A percentile compares a stretch with the other conserved stretches of the same genome.
Evolutionary conservation across 352 stramenopile species (phyloP).

Genomic region (Phytophthora hibernalis): DNA sequence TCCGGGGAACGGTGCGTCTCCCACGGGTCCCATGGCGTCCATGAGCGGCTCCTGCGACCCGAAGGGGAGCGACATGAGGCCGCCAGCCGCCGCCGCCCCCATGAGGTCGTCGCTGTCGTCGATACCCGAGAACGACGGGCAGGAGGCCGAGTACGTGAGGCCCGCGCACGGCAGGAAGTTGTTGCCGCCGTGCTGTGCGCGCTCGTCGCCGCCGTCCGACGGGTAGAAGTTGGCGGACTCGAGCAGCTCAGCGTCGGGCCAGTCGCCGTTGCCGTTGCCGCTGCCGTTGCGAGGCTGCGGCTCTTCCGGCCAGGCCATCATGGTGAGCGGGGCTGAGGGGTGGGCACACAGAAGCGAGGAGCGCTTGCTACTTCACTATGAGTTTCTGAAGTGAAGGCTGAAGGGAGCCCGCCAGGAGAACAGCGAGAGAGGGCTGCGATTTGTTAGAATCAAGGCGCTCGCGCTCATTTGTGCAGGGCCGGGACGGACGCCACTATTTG

Average conservation of each 20-base stretch:
- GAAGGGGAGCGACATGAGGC: conserved; percentile 30
- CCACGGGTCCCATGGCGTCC: conserved; percentile 9
- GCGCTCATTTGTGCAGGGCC: conserved; percentile 10
- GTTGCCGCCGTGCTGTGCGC: conserved; percentile 39
- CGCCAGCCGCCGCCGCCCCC: conserved; percentile 36
- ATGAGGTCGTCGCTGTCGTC: conserved; percentile 67
- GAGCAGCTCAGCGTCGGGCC: conserved; percentile 31
- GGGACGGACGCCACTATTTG: background rate
- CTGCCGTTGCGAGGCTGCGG: conserved; percentile 15
- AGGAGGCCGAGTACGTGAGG: conserved; percentile 78
- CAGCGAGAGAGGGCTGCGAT: conserved; percentile 13
- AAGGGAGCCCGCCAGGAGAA: conserved; percentile 1
- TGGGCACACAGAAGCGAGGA: background rate
- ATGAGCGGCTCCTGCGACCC: conserved; percentile 39
- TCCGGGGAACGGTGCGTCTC: conserved; percentile 20
- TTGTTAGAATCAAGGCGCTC: conserved; percentile 27
- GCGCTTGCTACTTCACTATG: conserved; percentile 13
- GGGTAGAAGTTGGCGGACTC: conserved; percentile 35
- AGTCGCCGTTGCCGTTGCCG: conserved; percentile 21
- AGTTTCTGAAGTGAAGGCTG: conserved; percentile 39
- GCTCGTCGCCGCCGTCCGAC: conserved; percentile 26
- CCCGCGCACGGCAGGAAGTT: conserved; percentile 27
- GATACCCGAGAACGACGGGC: conserved; percentile 73
- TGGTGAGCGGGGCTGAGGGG: conserved; percentile 4
- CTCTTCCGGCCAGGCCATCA: conserved; percentile 51